phyloP scores from a whole-genome alignment of 306 rosid species.

The Trifolium dubium region DNA sequence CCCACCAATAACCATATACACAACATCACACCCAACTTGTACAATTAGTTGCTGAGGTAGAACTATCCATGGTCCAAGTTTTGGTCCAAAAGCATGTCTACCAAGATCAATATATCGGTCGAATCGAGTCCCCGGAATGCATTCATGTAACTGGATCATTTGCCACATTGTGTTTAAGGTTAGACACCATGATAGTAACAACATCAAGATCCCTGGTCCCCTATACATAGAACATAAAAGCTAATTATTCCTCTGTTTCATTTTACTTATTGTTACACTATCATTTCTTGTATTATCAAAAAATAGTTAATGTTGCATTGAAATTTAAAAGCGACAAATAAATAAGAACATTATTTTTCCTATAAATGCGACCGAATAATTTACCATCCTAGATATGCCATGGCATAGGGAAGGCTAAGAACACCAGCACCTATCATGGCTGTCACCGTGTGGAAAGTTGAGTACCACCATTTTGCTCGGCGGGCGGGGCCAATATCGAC shows the following conservation, averaged over 20 bases:
- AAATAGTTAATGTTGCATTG: not conserved
- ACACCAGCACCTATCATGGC: conserved; percentile 98
- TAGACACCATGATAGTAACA: conserved; percentile 80
- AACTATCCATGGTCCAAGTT: conserved; percentile 90
- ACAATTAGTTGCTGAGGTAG: conserved; percentile 87
- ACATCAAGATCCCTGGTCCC: conserved; percentile 82
- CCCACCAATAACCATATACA: conserved; percentile 88
- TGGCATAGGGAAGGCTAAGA: conserved; percentile 89
- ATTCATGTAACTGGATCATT: conserved; percentile 91
- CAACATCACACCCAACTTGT: conserved; percentile 90
- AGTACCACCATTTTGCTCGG: conserved; percentile 93
- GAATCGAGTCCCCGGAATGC: conserved; percentile 86
- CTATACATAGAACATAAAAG: conserved; percentile 48
- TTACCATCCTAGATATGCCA: conserved; percentile 97
- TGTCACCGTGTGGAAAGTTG: conserved; percentile 89
- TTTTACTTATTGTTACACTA: no score
- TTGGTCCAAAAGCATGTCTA: conserved; percentile 82
- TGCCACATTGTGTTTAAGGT: conserved; percentile 96
- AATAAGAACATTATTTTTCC: not conserved
- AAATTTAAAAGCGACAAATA: not conserved
- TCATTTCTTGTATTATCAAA: not conserved
- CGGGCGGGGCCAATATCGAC: conserved; percentile 58
- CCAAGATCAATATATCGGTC: conserved; percentile 90
- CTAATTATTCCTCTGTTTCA: not conserved
- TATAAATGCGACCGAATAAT: not conserved